Evolutionary conservation across 345 rosid species (phyloP).

Genomic region (Bruguiera sexangula): DNA sequence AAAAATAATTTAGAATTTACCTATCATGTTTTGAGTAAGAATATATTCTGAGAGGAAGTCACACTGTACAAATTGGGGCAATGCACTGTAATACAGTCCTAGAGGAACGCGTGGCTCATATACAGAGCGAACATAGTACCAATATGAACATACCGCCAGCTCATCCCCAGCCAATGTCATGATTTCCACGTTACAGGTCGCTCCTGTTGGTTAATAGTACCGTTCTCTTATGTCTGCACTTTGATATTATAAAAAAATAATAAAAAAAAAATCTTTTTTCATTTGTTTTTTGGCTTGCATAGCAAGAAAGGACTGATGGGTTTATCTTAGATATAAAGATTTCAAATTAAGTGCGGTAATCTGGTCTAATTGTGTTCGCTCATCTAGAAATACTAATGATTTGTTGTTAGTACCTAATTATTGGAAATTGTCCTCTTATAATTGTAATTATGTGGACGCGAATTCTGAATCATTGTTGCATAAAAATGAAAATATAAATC

Average conservation of each 20-base stretch:
- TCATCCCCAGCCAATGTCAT: conserved; percentile 6
- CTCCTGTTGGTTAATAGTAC: not conserved
- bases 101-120: conserved; percentile 9
- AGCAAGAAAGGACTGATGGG: too few species aligned
- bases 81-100: conserved; percentile 3
- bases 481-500: too few species aligned
- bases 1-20: not conserved
- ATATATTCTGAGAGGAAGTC: conserved; percentile 2
- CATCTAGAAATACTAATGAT: too few species aligned
- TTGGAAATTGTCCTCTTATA: too few species aligned
- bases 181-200: conserved; percentile 7
- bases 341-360: too few species aligned
- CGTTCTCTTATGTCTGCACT: conserved; percentile 2
- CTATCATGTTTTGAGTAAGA: not conserved
- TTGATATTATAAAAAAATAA: not conserved
- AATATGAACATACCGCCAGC: not conserved
- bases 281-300: too few species aligned
- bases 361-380: too few species aligned
- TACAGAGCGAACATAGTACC: not conserved
- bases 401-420: too few species aligned
- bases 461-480: too few species aligned
- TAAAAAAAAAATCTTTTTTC: too few species aligned
- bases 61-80: not conserved
- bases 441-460: too few species aligned
- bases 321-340: too few species aligned